phyloP scores from a whole-genome alignment of 306 rosid species.

The Castanea sativa region DNA sequence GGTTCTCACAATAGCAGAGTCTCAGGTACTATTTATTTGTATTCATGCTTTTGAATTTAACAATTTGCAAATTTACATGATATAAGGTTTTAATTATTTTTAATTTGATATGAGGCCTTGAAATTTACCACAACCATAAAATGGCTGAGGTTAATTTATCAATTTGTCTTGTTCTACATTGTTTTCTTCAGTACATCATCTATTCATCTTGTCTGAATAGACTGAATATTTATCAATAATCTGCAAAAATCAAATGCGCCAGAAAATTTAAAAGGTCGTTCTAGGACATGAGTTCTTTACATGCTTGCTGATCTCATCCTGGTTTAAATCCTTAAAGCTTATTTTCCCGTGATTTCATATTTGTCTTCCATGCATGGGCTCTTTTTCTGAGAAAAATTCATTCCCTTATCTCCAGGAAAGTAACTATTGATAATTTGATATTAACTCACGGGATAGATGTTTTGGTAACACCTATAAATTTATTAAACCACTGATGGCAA shows the following conservation, averaged over 20 bases:
- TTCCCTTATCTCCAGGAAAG: too few relatives aligned
- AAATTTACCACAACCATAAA: neutral
- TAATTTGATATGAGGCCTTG: neutral
- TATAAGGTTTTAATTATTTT: neutral
- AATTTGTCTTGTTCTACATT: neutral
- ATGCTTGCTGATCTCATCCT: too few relatives aligned
- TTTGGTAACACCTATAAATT: too few relatives aligned
- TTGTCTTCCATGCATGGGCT: too few relatives aligned
- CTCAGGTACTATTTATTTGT: conserved; percentile 63
- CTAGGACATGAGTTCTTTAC: neutral
- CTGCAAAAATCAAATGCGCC: neutral
- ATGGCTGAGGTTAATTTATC: neutral
- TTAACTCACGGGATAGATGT: too few relatives aligned
- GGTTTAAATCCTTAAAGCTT: too few relatives aligned
- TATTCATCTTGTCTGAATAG: neutral
- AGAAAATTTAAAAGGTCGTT: neutral
- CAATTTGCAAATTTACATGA: neutral
- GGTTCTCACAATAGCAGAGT: conserved; percentile 97
- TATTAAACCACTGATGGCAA: neutral
- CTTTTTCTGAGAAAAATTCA: too few relatives aligned
- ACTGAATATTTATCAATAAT: neutral
- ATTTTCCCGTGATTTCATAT: too few relatives aligned
- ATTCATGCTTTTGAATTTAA: neutral
- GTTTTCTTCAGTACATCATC: neutral
- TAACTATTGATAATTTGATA: too few relatives aligned